These are phyloP conservation scores for Exutisphaerella laricina DNA, from an alignment of 2,329 filamentous ascomycete genomes.

Conservation along the genomic window DNA sequence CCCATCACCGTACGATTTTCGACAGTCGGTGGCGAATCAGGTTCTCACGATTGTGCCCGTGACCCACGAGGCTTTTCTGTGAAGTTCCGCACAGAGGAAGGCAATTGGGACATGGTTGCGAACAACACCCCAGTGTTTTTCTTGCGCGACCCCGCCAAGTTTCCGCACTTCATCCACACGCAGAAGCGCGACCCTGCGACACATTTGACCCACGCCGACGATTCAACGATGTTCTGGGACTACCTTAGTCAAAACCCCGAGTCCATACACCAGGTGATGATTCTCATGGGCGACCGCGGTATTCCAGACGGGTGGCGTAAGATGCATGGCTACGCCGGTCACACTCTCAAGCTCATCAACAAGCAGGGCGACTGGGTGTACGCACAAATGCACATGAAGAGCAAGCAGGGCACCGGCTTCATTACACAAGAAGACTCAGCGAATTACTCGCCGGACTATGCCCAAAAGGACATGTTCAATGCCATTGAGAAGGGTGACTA, in stretches of 20 bases:
- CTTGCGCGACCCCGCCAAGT: conserved; percentile 66
- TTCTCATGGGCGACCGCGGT: conserved; percentile 51
- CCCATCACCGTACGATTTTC: conserved; percentile 65
- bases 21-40: conserved; percentile 68
- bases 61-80: conserved; percentile 68
- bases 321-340: conserved; percentile 52
- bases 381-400: conserved; percentile 49
- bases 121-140: conserved; percentile 76
- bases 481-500: conserved; percentile 50
- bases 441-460: conserved; percentile 48
- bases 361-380: conserved; percentile 51
- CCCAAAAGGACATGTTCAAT: conserved; percentile 49
- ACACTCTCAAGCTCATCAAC: conserved; percentile 51
- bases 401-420: conserved; percentile 48
- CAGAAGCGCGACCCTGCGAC: conserved; percentile 70
- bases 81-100: conserved; percentile 68
- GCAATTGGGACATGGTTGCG: conserved; percentile 67
- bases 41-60: conserved; percentile 64
- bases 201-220: conserved; percentile 60
- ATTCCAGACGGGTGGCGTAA: conserved; percentile 52
- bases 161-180: conserved; percentile 67
- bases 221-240: conserved; percentile 64
- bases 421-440: conserved; percentile 49
- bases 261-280: conserved; percentile 50
- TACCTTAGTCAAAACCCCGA: conserved; percentile 52